A percentile compares a stretch with the other conserved stretches of the same genome.
phyloP scores from a whole-genome alignment of 192 early-diverging fungal genomes.

The Paraglomus brasilianum region DNA sequence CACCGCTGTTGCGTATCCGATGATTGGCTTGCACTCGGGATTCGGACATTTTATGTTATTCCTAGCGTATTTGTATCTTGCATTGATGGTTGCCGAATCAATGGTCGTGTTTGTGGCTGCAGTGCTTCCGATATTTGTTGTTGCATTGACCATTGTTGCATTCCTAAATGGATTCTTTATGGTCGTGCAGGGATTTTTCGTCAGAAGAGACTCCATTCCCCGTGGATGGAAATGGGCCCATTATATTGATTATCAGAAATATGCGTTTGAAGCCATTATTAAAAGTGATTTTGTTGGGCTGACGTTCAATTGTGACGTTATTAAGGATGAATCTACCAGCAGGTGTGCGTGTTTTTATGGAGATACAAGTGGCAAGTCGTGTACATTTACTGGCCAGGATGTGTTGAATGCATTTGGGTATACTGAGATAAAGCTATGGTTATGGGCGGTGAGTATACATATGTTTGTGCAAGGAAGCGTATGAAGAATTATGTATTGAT shows the following conservation, averaged over 20 bases:
- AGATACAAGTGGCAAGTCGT: neutral
- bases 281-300: neutral
- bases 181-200: neutral
- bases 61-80: neutral
- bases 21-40: neutral
- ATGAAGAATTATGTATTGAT: too few relatives aligned
- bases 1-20: constrained; percentile 2
- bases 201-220: neutral
- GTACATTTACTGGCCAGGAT: neutral
- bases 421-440: neutral
- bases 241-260: constrained; percentile 8
- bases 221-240: constrained; percentile 14
- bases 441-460: neutral
- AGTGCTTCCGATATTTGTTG: neutral
- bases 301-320: neutral
- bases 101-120: constrained; percentile 1
- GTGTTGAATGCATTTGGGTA: constrained; percentile 2
- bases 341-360: neutral
- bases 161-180: constrained; percentile 1
- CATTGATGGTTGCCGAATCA: neutral
- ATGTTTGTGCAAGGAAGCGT: neutral
- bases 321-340: neutral
- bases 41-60: neutral
- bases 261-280: constrained; percentile 4
- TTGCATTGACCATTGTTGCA: neutral